Evolutionary conservation across 1,139 yeast genomes (phyloP).

Genomic region (Debaryomyces nepalensis): DNA sequence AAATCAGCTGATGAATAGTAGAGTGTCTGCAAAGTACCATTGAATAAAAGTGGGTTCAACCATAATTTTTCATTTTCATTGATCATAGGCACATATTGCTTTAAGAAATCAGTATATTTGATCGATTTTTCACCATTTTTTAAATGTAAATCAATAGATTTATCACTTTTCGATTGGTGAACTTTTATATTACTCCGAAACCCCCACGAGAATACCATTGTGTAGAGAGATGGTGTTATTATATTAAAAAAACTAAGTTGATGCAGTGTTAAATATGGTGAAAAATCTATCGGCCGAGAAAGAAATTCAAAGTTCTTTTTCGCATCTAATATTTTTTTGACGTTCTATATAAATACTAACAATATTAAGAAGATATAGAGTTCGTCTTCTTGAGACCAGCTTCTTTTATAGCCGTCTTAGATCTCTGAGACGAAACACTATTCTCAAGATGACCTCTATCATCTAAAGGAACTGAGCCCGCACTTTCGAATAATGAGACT

Average conservation of each 20-base stretch:
- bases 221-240: not conserved
- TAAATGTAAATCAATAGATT: slow-evolving; percentile 24
- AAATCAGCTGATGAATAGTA: slow-evolving; percentile 63
- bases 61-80: slow-evolving; percentile 46
- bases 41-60: slow-evolving; percentile 67
- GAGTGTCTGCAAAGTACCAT: slow-evolving; percentile 78
- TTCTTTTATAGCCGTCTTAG: slow-evolving; percentile 45
- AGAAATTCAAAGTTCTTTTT: not conserved
- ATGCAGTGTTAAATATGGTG: not conserved
- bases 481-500: slow-evolving; percentile 71
- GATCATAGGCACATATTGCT: slow-evolving; percentile 28
- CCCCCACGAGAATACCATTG: slow-evolving; percentile 35
- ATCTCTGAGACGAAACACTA: slow-evolving; percentile 49
- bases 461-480: slow-evolving; percentile 74
- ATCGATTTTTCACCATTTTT: slow-evolving; percentile 20
- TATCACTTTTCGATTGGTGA: slow-evolving; percentile 27
- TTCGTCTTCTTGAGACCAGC: slow-evolving; percentile 29
- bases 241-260: not conserved
- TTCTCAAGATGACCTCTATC: slow-evolving; percentile 69
- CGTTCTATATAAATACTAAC: not conserved
- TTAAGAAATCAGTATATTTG: slow-evolving; percentile 30
- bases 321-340: too few species aligned
- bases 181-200: slow-evolving; percentile 41
- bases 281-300: not conserved
- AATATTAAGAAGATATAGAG: not conserved